Base-by-base conservation (phyloP, 2,329 filamentous ascomycete species). In the Penicillium sp. region DNA sequence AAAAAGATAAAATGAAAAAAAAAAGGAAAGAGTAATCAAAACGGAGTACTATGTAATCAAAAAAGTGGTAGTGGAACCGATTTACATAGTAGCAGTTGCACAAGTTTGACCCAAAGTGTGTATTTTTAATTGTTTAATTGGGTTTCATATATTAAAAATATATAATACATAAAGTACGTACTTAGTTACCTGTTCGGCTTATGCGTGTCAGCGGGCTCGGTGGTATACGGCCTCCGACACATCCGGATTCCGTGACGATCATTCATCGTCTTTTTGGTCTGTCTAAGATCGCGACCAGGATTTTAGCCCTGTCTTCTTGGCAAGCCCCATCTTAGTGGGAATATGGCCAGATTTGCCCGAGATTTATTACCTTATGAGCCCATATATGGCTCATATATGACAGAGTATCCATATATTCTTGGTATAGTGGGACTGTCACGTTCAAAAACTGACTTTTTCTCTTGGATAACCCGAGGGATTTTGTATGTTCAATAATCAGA, bases 181-280 rank as follows among this genome's bases (percentile, higher is more conserved):
- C 19, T 21, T 21, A 21, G 19, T 21, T 21, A 21, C 19, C 19
- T 21, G 15, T 27, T 27, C 23, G 23, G 40, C 16, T 57, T 51
- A 50, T 50, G 46, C 39, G 13, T 34, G 39, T 38, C 31, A 33
- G 39, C 55, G 46, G 60, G 41, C 53, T 60, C 63, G 61, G 61
- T 34, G 21, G 45, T 25, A 6, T 49, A 50, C 53, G 58, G 54
- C 5, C 55, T 64, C 63, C 61, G 61, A 59, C 33, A 47, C 34
- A 55, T 64, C 61, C 61, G 61, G 27, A 16, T 52, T 48, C 53
- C 49, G 44, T 31, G 53, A n/a, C 39, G 53, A 55, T 55, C 39
- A 45, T 38, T 27, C 16, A 52, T 43, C 5, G 19, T 13, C n/a
- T 15, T 27, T 41, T 41, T 23, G 8, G 11, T 13, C 6, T 15